These are phyloP conservation scores for Tolypocladium inflatum DNA, from an alignment of 2,329 filamentous ascomycete genomes.

Conservation along the genomic window DNA sequence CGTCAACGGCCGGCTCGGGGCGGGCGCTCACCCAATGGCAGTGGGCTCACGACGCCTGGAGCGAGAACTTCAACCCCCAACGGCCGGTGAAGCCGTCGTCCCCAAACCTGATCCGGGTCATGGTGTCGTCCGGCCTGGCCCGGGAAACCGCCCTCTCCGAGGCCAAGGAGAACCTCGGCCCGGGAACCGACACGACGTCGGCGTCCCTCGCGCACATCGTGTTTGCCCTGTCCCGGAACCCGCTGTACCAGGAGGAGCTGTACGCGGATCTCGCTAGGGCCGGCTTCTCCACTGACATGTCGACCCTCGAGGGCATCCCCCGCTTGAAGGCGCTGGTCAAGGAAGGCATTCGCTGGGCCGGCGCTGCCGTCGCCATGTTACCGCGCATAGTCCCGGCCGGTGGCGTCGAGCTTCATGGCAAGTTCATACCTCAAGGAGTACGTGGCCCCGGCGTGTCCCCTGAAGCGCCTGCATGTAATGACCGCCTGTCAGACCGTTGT, in stretches of 20 bases:
- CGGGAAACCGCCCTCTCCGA: background rate
- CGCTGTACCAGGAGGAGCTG: background rate
- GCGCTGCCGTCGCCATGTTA: background rate
- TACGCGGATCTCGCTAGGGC: background rate
- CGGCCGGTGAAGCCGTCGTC: background rate
- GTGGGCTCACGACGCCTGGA: background rate
- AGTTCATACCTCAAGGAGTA: background rate
- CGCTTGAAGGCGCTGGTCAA: background rate
- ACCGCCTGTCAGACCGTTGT: background rate
- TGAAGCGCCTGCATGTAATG: background rate
- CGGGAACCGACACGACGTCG: background rate
- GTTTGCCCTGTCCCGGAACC: background rate
- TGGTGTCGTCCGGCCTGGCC: background rate
- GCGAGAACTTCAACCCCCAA: background rate
- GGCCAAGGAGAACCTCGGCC: background rate
- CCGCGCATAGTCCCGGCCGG: background rate
- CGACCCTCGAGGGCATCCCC: background rate
- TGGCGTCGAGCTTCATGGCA: background rate
- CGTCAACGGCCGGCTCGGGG: background rate
- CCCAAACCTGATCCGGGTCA: background rate
- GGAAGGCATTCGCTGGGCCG: background rate
- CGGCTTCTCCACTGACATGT: background rate
- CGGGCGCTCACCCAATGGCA: background rate
- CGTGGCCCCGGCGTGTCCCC: background rate
- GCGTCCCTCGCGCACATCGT: background rate